phyloP scores from a whole-genome alignment of 257 asterid genomes.

The Scutellaria minor region DNA sequence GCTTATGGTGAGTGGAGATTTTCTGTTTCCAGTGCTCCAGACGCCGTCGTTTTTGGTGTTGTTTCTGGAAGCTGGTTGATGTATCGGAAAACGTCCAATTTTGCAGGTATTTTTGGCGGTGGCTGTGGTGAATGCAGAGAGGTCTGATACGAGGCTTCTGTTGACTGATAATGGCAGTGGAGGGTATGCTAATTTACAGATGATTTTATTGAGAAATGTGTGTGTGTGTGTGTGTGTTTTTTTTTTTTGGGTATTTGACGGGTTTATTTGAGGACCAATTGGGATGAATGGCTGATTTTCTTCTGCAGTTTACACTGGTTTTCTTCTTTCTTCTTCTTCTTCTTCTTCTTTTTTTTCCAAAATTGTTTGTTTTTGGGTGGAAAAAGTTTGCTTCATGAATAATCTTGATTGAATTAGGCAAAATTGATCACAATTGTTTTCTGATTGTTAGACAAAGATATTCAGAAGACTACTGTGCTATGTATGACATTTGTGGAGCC shows the following conservation, averaged over 20 bases:
- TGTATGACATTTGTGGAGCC: conserved; percentile 89
- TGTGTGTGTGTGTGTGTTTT: background rate
- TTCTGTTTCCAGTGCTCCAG: conserved; percentile 1
- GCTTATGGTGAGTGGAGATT: conserved; percentile 42
- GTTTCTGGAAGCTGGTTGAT: conserved; percentile 24
- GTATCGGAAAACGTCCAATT: conserved; percentile 23
- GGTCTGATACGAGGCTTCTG: conserved; percentile 51
- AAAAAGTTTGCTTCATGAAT: background rate
- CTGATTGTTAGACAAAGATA: conserved; percentile 56
- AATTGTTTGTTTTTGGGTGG: background rate
- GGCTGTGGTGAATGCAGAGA: conserved; percentile 47
- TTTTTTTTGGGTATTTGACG: background rate
- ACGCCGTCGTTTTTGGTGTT: conserved; percentile 29
- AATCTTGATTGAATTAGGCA: conserved; percentile 12
- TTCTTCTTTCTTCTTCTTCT: background rate
- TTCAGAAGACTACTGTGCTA: conserved; percentile 80
- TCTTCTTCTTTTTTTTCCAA: background rate
- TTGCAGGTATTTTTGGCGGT: conserved; percentile 52
- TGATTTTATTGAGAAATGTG: background rate
- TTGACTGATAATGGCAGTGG: conserved; percentile 44
- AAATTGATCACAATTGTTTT: conserved; percentile 26
- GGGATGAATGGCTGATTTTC: background rate
- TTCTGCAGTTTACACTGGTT: conserved; percentile 10
- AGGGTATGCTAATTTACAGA: conserved; percentile 43
- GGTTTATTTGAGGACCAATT: conserved; percentile 2